Percentiles rank a stretch among this genome's conserved stretches.
Conservation (phyloP, 495 filamentous ascomycete species). For the Hyaloscypha hepaticicola region DNA sequence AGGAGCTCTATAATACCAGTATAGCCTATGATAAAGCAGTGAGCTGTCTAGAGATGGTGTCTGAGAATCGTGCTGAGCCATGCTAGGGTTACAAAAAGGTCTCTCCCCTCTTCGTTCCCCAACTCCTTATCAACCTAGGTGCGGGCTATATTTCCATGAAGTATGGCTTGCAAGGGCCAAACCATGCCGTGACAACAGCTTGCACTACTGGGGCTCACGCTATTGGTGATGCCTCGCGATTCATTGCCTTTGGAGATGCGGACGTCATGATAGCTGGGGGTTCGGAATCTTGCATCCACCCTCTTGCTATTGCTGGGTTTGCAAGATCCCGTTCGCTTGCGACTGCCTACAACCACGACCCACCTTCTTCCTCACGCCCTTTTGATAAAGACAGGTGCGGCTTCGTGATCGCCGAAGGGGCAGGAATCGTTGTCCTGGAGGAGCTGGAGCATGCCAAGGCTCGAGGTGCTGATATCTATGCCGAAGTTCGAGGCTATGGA, state of each 20-base stretch:
- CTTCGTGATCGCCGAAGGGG: constrained; percentile 93
- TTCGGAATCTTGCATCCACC: constrained; percentile 93
- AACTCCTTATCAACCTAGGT: constrained; percentile 88
- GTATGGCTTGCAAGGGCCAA: constrained; percentile 86
- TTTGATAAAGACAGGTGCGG: constrained; percentile 82
- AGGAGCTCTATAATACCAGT: constrained; percentile 82
- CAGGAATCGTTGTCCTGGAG: constrained; percentile 84
- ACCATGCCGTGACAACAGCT: constrained; percentile 87
- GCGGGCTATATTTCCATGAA: constrained; percentile 94
- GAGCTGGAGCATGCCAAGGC: constrained; percentile 84
- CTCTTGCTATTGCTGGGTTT: constrained; percentile 88
- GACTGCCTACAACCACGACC: constrained; percentile 75
- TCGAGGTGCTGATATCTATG: constrained; percentile 79
- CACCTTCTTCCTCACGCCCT: constrained; percentile 72
- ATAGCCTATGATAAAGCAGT: constrained; percentile 70
- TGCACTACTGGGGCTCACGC: constrained; percentile 95
- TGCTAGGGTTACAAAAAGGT: constrained; percentile 75
- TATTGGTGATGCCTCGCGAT: constrained; percentile 86
- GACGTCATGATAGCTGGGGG: constrained; percentile 94
- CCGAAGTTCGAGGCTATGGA: constrained; percentile 87
- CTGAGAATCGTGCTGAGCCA: constrained; percentile 21
- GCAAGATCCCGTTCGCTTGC: constrained; percentile 81
- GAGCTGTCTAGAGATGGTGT: constrained; percentile 41
- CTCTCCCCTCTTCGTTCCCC: constrained; percentile 87
- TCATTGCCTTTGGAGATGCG: constrained; percentile 87